These are phyloP conservation scores for Maudiozyma turicensis DNA, from an alignment of 805 yeast species.

Conservation along the genomic window DNA sequence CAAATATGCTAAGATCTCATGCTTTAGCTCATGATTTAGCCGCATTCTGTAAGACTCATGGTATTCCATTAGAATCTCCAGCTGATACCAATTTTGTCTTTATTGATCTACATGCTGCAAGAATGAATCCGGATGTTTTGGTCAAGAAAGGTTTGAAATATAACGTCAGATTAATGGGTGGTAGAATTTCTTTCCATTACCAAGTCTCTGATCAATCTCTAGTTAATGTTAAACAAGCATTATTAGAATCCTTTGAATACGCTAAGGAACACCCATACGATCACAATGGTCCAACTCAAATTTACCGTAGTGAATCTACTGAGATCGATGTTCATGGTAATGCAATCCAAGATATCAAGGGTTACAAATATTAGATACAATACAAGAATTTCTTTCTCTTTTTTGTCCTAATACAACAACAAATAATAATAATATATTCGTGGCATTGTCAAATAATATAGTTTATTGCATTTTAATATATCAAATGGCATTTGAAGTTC, in stretches of 20 bases:
- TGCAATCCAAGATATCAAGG: slow-evolving; percentile 24
- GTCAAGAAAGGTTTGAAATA: slow-evolving; percentile 46
- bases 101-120: slow-evolving; percentile 44
- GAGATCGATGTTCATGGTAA: slow-evolving; percentile 27
- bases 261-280: slow-evolving; percentile 45
- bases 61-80: slow-evolving; percentile 59
- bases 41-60: slow-evolving; percentile 41
- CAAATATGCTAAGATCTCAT: too few species aligned
- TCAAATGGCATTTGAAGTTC: not conserved
- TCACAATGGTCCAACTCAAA: slow-evolving; percentile 39
- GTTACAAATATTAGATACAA: slow-evolving; percentile 25
- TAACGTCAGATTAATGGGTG: slow-evolving; percentile 57
- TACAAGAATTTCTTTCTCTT: not conserved
- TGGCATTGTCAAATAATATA: slow-evolving; percentile 18
- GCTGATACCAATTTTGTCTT: slow-evolving; percentile 80
- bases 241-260: slow-evolving; percentile 46
- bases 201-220: slow-evolving; percentile 48
- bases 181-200: slow-evolving; percentile 74
- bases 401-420: not conserved
- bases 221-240: slow-evolving; percentile 47
- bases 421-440: slow-evolving; percentile 2
- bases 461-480: not conserved
- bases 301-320: slow-evolving; percentile 34
- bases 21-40: slow-evolving; percentile 42
- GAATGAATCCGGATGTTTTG: slow-evolving; percentile 47